Evolutionary conservation across 305 asterid genomes (phyloP), one percentile per base, ranked within the genome.

Genomic region (Ilex paraguariensis): DNA sequence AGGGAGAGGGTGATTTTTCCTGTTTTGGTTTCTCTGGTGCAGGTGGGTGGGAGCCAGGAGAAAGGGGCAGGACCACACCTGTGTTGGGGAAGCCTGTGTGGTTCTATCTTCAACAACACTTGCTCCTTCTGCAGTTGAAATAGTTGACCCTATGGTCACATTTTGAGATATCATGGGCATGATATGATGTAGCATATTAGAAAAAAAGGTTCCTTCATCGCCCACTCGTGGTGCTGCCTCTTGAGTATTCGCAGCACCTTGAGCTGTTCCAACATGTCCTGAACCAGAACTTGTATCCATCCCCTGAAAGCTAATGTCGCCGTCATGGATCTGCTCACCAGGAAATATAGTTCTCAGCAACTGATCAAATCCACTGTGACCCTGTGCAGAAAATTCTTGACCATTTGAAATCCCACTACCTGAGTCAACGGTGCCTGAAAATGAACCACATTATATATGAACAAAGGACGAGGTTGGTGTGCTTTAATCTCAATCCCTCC

Each of bases 281-380:
- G 79, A 69, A 62, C 59, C 59, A 13, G 72, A 31, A 65, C 73
- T 70, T 49, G 74, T 55, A 1, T 21, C 28, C 28, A 21, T 21
- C 33, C 73, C 73, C 54, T 65, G 75, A 57, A 67, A 56, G 64
- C 59, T 69, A 11, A 71, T 63, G 60, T 57, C 62, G 42, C 72
- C 78, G 31, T 54, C 62, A 28, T 74, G 57, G 57, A 64, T 50
- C 52, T 75, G 77, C 51, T 76, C 94, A 64, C 87, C 85, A 0
- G 87, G 69, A 68, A 87, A 74, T 52, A 83, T 65, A 32, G 85
- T 68, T 60, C 85, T 74, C 44, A 84, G 72, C 68, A 87, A 76
- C 67, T 82, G 90, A 69, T 86, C 88, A 50, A 90, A 67, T 64
- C 87, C 82, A 62, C 81, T 80, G 61, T 76, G 68, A 70, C 76